Conservation (phyloP, 2,329 filamentous ascomycete species). For the Trichoderma harzianum region DNA sequence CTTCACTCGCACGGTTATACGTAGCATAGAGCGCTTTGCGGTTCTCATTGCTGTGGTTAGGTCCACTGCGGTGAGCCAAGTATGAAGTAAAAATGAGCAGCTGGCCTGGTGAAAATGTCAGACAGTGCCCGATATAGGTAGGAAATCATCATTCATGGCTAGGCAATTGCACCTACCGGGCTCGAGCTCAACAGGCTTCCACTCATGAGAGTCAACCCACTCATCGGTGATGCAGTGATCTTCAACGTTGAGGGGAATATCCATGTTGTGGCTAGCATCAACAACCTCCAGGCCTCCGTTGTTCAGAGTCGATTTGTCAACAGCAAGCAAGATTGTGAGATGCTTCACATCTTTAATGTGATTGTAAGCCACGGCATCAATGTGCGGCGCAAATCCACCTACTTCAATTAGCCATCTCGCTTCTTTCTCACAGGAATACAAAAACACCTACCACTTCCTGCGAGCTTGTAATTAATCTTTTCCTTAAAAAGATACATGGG, state of each 20-base stretch:
- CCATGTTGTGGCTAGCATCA: neutral
- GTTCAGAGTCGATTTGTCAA: neutral
- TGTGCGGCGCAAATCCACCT: conserved; percentile 3
- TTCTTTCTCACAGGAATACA: neutral
- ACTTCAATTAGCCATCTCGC: neutral
- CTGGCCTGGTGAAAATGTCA: neutral
- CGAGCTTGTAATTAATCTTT: conserved; percentile 1
- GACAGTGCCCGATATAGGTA: fast-evolving
- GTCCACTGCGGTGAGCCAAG: neutral
- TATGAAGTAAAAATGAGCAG: conserved; percentile 5
- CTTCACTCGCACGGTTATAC: neutral
- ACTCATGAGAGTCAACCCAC: neutral
- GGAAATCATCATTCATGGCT: too few species aligned
- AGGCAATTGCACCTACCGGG: neutral
- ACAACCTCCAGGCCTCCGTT: neutral
- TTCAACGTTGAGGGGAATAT: neutral
- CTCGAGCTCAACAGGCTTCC: conserved; percentile 1
- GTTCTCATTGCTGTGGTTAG: neutral
- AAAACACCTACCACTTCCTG: neutral
- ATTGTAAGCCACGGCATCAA: conserved; percentile 1
- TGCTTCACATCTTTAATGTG: conserved; percentile 5
- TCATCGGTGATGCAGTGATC: neutral
- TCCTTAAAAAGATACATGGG: neutral
- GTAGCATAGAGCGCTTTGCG: conserved; percentile 8
- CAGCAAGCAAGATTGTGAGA: neutral